Base-by-base conservation (phyloP, 2,329 filamentous ascomycete species). In the Calonectria honghensis region DNA sequence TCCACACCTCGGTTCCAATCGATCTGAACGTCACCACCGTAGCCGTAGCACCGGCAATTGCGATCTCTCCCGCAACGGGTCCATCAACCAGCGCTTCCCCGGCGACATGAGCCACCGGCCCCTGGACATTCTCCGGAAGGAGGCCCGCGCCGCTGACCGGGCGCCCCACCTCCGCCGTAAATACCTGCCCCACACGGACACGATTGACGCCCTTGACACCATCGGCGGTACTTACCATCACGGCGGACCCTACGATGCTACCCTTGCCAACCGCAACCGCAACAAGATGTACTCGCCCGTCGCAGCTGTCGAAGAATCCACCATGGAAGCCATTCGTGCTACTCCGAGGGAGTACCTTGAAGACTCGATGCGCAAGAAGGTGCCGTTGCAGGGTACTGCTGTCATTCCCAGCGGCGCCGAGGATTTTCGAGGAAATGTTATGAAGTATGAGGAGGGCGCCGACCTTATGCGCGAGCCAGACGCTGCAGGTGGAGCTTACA, bases 171-270 rank as follows among this genome's bases (percentile, higher is more conserved):
- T 89, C 79, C 94, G 93, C 82, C 90, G 89, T 78, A 93, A 91
- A 82, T 90, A 89, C 80, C 88, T 93, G 80, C 89, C 93, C 20
- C 91, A 93, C 32, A 90, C 95, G 2, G 96, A 98, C 83, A 88
- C 89, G 11, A 97, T 98, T 80, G 96, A 98, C 83, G 87, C 88
- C 6, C 91, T 98, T 1, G 96, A 98, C 82, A 89, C 90, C n/a
- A 84, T 89, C 51, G 90, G 91, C 66, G 89, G 89, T 24, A 86
- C 89, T 3, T 98, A 98, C 84, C 96, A 98, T 84, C 96, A 98
- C 81, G 95, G 94, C 77, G 96, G 96, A 0, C 96, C 96, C 0
- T 98, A 94, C 79, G 96, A 98, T 83, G 95, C 96, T 13, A 94
- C 95, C 2, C 89, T 95, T 68, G 88, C 93, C 1, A 91, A 94